Conservation (phyloP, 2,329 filamentous ascomycete species). For the Sarocladium brachiariae region DNA sequence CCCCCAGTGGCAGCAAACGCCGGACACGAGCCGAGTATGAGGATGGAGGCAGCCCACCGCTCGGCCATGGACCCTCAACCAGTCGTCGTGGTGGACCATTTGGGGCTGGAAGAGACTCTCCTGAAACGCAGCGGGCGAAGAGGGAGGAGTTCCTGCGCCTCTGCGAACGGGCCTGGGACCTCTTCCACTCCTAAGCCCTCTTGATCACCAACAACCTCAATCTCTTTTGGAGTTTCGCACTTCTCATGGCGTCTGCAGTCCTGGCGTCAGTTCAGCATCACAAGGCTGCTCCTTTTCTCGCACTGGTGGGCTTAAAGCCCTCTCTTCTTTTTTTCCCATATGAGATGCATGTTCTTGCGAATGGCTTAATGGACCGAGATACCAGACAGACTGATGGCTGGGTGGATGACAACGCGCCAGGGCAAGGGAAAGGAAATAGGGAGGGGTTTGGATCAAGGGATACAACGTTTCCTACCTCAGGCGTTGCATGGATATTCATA, state of each 20-base stretch:
- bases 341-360: background rate
- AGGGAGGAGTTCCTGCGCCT: constrained; percentile 86
- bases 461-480: background rate
- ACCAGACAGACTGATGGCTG: background rate
- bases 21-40: constrained; percentile 87
- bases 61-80: constrained; percentile 64
- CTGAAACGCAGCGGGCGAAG: constrained; percentile 77
- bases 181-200: constrained; percentile 75
- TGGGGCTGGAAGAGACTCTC: constrained; percentile 73
- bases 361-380: constrained; percentile 3
- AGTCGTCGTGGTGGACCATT: constrained; percentile 64
- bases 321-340: background rate
- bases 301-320: background rate
- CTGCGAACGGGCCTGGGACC: constrained; percentile 88
- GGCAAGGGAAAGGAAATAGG: constrained; percentile 6
- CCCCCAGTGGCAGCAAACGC: constrained; percentile 59
- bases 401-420: background rate
- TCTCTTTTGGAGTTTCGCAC: constrained; percentile 12
- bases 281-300: background rate
- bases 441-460: background rate
- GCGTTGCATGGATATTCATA: background rate
- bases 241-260: constrained; percentile 11
- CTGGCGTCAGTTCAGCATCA: background rate
- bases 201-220: background rate
- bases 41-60: constrained; percentile 78